Evolutionary conservation across 2,329 filamentous ascomycete genomes (phyloP).

Genomic region (Sporothrix inflata): DNA sequence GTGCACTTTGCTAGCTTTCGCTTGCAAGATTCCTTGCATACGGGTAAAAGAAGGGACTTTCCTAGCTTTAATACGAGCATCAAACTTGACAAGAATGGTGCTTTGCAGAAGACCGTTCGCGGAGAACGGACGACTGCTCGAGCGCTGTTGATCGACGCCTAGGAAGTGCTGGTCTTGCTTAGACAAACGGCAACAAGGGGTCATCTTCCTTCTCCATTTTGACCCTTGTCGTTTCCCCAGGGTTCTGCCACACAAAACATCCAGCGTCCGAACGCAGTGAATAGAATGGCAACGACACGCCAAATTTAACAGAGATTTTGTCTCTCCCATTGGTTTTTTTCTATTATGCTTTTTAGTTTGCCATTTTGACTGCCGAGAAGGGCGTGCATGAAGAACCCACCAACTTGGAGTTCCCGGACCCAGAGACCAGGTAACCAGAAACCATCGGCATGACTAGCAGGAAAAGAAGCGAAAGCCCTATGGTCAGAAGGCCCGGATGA

Average conservation of each 20-base stretch:
- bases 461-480: not conserved
- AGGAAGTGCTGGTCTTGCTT: slow-evolving; percentile 12
- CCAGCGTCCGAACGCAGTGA: not conserved
- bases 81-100: not conserved
- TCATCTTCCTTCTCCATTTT: not conserved
- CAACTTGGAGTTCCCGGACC: slow-evolving; percentile 1
- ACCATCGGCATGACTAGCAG: slow-evolving; percentile 7
- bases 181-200: not conserved
- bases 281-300: not conserved
- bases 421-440: slow-evolving; percentile 12
- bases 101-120: not conserved
- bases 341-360: not conserved
- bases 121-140: not conserved
- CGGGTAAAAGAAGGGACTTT: not conserved
- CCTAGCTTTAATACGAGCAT: slow-evolving; percentile 6
- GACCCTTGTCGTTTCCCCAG: slow-evolving; percentile 12
- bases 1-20: not conserved
- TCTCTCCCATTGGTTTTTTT: too few species aligned
- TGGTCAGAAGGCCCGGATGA: not conserved
- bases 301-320: not conserved
- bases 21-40: not conserved
- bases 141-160: slow-evolving; percentile 15
- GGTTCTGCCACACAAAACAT: slow-evolving; percentile 21
- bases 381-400: slow-evolving; percentile 12
- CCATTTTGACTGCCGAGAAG: not conserved